A percentile compares a stretch with the other conserved stretches of the same genome.
phyloP scores from a whole-genome alignment of 768 basidiomycete species.

The Holtermannia corniformis region DNA sequence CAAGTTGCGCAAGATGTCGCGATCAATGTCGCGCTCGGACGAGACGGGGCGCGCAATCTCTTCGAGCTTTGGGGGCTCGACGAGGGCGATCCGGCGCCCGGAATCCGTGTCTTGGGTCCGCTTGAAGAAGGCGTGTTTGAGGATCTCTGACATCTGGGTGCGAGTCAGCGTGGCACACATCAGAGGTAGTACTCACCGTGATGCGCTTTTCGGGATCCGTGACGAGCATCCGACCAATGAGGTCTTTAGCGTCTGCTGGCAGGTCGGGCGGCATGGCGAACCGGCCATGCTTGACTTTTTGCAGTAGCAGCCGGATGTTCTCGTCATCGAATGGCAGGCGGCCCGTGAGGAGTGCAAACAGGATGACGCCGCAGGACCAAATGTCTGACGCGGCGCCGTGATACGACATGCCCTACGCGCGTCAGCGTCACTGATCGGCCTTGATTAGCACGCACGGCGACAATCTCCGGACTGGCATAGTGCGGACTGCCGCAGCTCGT shows the following conservation, averaged over 20 bases:
- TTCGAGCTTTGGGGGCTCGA: slow-evolving; percentile 55
- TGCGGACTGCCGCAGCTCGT: slow-evolving; percentile 95
- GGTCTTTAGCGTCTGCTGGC: slow-evolving; percentile 72
- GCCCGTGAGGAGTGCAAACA: slow-evolving; percentile 81
- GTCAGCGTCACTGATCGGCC: not conserved
- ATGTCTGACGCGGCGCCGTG: slow-evolving; percentile 84
- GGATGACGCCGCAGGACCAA: slow-evolving; percentile 93
- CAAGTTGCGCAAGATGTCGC: slow-evolving; percentile 65
- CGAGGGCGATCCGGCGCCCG: slow-evolving; percentile 32
- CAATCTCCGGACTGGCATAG: slow-evolving; percentile 94
- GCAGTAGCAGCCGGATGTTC: slow-evolving; percentile 55
- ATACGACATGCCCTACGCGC: slow-evolving; percentile 59
- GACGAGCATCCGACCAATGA: slow-evolving; percentile 76
- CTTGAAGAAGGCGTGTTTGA: slow-evolving; percentile 70
- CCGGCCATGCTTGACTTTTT: slow-evolving; percentile 76
- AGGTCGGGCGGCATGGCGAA: slow-evolving; percentile 75
- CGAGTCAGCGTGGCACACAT: not conserved
- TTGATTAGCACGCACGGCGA: slow-evolving; percentile 47
- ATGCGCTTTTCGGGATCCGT: slow-evolving; percentile 73
- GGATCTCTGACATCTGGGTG: slow-evolving; percentile 70
- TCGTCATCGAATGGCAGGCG: slow-evolving; percentile 90
- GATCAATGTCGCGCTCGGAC: slow-evolving; percentile 62
- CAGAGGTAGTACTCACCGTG: slow-evolving; percentile 48
- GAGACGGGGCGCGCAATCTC: slow-evolving; percentile 61
- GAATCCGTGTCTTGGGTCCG: slow-evolving; percentile 44